Evolutionary conservation across 768 basidiomycete genomes (phyloP).

Genomic region (Mycena sanguinolenta): DNA sequence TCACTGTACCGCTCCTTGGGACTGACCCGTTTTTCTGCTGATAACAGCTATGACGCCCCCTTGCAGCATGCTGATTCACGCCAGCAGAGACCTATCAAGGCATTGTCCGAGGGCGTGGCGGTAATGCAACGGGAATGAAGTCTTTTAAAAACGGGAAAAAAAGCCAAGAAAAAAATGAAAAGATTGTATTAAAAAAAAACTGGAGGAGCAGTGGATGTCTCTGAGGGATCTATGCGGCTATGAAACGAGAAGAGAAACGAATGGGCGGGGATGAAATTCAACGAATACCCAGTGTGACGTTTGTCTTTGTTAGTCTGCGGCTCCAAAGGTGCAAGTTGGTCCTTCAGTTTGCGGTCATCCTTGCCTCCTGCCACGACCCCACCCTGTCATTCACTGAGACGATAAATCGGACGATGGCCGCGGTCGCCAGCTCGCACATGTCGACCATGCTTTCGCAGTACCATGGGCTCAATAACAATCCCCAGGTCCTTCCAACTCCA

Average conservation of each 20-base stretch:
- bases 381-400: slow-evolving; percentile 57
- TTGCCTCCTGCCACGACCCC: slow-evolving; percentile 57
- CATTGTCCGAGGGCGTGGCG: slow-evolving; percentile 16
- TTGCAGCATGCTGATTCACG: slow-evolving; percentile 24
- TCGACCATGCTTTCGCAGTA: slow-evolving; percentile 76
- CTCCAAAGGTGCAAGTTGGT: neutral
- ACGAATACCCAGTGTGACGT: no score
- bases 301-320: neutral
- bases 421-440: slow-evolving; percentile 70
- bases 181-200: neutral
- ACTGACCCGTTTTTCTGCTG: neutral
- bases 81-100: slow-evolving; percentile 25
- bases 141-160: no score
- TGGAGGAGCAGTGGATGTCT: neutral
- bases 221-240: neutral
- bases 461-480: slow-evolving; percentile 60
- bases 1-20: slow-evolving; percentile 21
- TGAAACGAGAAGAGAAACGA: no score
- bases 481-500: slow-evolving; percentile 80
- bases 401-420: slow-evolving; percentile 44
- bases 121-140: neutral
- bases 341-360: slow-evolving; percentile 8
- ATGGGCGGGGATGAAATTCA: neutral
- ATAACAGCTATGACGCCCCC: slow-evolving; percentile 9
- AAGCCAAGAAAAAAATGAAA: neutral